These are phyloP conservation scores for Xylaria telfairii DNA, from an alignment of 495 filamentous ascomycete genomes.

Conservation along the genomic window DNA sequence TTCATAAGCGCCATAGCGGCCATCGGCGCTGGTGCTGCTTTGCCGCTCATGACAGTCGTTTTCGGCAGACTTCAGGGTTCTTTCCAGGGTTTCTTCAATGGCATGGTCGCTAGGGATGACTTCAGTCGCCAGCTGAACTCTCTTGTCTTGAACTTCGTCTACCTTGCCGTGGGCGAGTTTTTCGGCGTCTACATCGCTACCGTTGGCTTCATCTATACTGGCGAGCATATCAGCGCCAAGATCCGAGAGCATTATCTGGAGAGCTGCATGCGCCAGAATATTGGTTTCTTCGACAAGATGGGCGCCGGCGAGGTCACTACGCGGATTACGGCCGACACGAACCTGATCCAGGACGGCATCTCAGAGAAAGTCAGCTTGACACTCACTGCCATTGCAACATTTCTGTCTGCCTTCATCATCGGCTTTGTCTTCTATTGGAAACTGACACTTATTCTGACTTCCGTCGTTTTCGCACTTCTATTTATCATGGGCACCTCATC, in stretches of 20 bases:
- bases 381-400: slow-evolving; percentile 74
- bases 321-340: slow-evolving; percentile 89
- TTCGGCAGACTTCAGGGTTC: slow-evolving; percentile 77
- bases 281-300: slow-evolving; percentile 90
- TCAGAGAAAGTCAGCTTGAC: slow-evolving; percentile 86
- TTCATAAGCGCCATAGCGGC: slow-evolving; percentile 67
- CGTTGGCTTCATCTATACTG: slow-evolving; percentile 91
- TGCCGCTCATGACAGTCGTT: slow-evolving; percentile 88
- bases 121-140: slow-evolving; percentile 67
- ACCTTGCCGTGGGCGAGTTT: slow-evolving; percentile 87
- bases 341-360: slow-evolving; percentile 85
- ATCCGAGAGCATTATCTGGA: slow-evolving; percentile 83
- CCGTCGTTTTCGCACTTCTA: slow-evolving; percentile 76
- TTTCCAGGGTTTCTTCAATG: slow-evolving; percentile 69
- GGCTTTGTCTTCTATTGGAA: slow-evolving; percentile 87
- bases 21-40: slow-evolving; percentile 77
- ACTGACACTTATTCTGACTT: slow-evolving; percentile 80
- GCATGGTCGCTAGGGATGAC: slow-evolving; percentile 49
- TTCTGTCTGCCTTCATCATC: slow-evolving; percentile 87
- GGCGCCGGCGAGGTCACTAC: slow-evolving; percentile 93
- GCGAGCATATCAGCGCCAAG: slow-evolving; percentile 85
- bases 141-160: slow-evolving; percentile 87
- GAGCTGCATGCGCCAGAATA: slow-evolving; percentile 87
- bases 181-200: slow-evolving; percentile 80
- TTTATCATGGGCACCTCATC: slow-evolving; percentile 75